Base-by-base conservation (phyloP, 2,329 filamentous ascomycete genomes). In the Colletotrichum nymphaeae region DNA sequence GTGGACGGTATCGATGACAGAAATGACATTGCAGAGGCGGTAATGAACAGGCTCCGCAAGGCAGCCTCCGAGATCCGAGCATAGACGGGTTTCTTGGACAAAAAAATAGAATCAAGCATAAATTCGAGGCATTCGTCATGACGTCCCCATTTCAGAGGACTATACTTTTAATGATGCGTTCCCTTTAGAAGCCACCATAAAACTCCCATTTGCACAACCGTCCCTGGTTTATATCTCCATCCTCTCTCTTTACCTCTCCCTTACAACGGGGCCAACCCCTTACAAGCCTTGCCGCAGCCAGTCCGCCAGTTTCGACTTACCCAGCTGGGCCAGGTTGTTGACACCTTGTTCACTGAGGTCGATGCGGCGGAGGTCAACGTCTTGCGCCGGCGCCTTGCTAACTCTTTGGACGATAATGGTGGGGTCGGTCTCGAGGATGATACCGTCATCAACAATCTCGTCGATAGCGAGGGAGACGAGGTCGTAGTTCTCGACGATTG, bases 391-490 rank as follows among this genome's bases (percentile, higher is more conserved):
- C 53, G 97, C 95, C 83, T 93, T 93, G 88, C 94, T 98, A 79
- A 98, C 97, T 77, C 97, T 89, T 81, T 95, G 95, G 62, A 96
- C 93, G 77, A 99, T 94, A 79, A 98, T 94, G 76, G 97, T 96
- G 1, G 97, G 95, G 82, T 99, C 97, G 0, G 96, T 98, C 86
- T 99, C 97, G 74, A 99, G 91, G 59, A 99, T 96, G 81, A 98
- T 97, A 74, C 97, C 97, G 80, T 97, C 95, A 84, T 98, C 95
- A 67, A 97, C 91, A 75, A 97, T 96, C 84, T 99, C 97, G 83
- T 99, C 97, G 76, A 99, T 94, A 57, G 95, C 94, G 67, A 99
- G 91, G 16, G 95, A 94, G 75, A 98, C 94, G 26, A 98, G 90
- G 84, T 98, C 97, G 63, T 75, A 99, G 89, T 98, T 98, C 86